Conservation (phyloP, 2,329 filamentous ascomycete species). For the Pochonia chlamydosporia region DNA sequence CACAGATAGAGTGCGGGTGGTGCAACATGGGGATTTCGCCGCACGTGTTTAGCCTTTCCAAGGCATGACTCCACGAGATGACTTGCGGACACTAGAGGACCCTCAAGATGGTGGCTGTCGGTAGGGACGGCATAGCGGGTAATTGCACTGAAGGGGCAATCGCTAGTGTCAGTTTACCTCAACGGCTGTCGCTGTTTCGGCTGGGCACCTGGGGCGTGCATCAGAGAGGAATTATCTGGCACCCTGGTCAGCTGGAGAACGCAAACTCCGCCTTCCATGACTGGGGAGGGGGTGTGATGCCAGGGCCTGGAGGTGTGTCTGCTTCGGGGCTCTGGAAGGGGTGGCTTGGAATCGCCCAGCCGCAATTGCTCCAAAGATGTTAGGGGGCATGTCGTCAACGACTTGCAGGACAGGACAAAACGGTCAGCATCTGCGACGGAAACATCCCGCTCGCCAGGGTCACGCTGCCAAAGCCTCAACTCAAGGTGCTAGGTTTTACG, state of each 20-base stretch:
- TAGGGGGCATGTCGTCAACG: background rate
- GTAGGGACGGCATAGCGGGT: conserved; percentile 13
- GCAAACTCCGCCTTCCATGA: background rate
- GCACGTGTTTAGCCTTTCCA: conserved; percentile 12
- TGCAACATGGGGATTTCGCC: conserved; percentile 7
- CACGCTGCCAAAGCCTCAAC: background rate
- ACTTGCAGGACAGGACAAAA: no score
- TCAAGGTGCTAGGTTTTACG: background rate
- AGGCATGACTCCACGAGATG: conserved; percentile 8
- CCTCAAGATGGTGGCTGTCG: conserved; percentile 14
- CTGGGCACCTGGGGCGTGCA: background rate
- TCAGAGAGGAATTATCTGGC: background rate
- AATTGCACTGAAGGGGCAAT: conserved; percentile 8
- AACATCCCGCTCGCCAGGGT: background rate
- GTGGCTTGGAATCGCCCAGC: background rate
- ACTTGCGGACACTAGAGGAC: conserved; percentile 10
- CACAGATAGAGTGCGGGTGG: conserved; percentile 8
- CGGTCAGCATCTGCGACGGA: background rate
- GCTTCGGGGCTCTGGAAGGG: conserved; percentile 5
- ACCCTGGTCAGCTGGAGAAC: conserved; percentile 8
- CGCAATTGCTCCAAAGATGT: background rate
- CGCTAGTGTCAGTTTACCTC: conserved; percentile 8
- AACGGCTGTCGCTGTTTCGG: conserved; percentile 12
- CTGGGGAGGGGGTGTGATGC: background rate
- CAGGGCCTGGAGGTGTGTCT: background rate